Evolutionary conservation across 257 asterid genomes (phyloP), one percentile per base, ranked within the genome.

Genomic region (Salvia hispanica): DNA sequence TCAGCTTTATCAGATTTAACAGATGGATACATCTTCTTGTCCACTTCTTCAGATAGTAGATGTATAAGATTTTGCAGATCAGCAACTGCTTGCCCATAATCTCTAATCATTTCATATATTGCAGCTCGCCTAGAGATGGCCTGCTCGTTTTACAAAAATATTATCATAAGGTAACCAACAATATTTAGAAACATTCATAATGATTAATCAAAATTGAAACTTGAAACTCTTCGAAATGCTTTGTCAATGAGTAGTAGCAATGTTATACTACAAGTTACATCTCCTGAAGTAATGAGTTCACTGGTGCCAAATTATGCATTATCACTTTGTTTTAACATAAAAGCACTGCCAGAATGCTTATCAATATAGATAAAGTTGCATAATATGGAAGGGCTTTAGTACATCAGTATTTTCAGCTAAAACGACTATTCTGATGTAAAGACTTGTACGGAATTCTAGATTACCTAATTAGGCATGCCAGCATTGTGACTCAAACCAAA

Each of bases 61-160:
- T 84, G 76, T 53, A 79, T 75, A 70, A 88, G 87, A 72, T 86
- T 85, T 75, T 78, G 88, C 76, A 90, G 87, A 87, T 94, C 99
- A 28, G 77, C 51, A 79, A 82, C 88, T 60, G 99, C 95, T 78
- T 84, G 95, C 72, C 85, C 90, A 70, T 86, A 85, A 76, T 94
- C 96, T 77, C 99, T 85, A 77, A 94, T 94, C 92, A 80, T 85
- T 84, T 94, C 95, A 47, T 80, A 86, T 42, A 86, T 71, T 39
- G 77, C 54, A 60, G 99, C 96, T 62, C 99, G 86, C 76, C 97
- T 84, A 62, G 97, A 87, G 67, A 90, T 80, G 58, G 99, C 97
- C 97, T 93, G 80, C 79, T 76, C 64, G 64, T 25, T 42, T 48
- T 56, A 67, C 12, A 52, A 11, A 43, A 37, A 47, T 9, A 51